These are phyloP conservation scores for Zizania latifolia DNA, from an alignment of 176 grass and related monocot genomes.

Conservation along the genomic window DNA sequence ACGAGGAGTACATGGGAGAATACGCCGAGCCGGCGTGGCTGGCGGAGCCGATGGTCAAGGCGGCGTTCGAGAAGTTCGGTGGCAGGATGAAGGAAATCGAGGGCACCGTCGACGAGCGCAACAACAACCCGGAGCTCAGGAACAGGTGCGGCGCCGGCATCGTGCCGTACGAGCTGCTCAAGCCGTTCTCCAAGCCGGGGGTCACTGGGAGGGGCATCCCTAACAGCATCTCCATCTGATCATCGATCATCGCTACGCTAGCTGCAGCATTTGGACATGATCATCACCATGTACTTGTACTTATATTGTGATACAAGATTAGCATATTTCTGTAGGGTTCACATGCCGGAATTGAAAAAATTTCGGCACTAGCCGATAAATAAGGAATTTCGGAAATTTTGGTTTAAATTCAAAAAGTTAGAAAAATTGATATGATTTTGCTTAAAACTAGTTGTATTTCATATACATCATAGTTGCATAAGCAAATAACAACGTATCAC, in stretches of 20 bases:
- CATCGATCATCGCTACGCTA: not conserved
- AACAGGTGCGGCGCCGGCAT: conserved; percentile 76
- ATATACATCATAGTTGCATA: too few relatives aligned
- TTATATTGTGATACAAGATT: too few relatives aligned
- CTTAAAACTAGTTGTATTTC: too few relatives aligned
- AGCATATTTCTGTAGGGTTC: too few relatives aligned
- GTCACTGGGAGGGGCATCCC: conserved; percentile 86
- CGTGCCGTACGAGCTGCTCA: conserved; percentile 86
- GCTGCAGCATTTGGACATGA: too few relatives aligned
- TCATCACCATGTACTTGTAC: too few relatives aligned
- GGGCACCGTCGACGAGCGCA: conserved; percentile 58
- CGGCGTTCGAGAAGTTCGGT: conserved; percentile 69
- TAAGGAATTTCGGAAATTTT: too few relatives aligned
- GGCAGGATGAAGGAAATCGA: conserved; percentile 78
- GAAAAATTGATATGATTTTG: too few relatives aligned
- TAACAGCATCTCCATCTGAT: conserved; percentile 85
- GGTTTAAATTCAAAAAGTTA: too few relatives aligned
- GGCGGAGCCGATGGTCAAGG: conserved; percentile 48
- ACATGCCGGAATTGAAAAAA: too few relatives aligned
- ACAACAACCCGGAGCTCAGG: conserved; percentile 41
- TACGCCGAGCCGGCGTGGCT: conserved; percentile 52
- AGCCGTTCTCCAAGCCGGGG: conserved; percentile 67
- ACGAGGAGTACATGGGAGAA: conserved; percentile 84
- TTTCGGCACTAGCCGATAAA: too few relatives aligned
- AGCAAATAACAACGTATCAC: too few relatives aligned